Evolutionary conservation across 495 filamentous ascomycete genomes (phyloP).

Genomic region (Aspergillus ellipticus): DNA sequence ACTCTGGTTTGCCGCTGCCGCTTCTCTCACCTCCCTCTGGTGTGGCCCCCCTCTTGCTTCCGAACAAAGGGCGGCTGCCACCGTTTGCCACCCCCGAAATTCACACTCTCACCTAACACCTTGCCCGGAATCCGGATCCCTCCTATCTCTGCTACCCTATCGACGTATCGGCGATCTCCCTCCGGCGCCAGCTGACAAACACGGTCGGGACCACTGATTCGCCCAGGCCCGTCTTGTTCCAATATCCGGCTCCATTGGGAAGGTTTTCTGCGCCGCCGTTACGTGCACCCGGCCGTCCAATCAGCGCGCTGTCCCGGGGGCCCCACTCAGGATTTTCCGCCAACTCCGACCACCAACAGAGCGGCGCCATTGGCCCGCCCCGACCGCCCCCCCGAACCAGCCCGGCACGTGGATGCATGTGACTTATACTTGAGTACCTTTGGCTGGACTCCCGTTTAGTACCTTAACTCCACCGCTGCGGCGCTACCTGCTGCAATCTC

Average conservation of each 20-base stretch:
- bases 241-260: constrained; percentile 5
- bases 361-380: constrained; percentile 10
- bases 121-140: constrained; percentile 6
- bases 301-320: not conserved
- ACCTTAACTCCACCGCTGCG: constrained; percentile 3
- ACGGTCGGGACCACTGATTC: constrained; percentile 10
- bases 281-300: constrained; percentile 10
- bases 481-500: not conserved
- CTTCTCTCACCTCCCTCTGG: constrained; percentile 5
- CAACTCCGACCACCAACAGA: constrained; percentile 8
- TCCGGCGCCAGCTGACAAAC: constrained; percentile 10
- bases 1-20: not conserved
- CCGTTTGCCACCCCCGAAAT: constrained; percentile 3
- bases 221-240: constrained; percentile 1
- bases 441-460: constrained; percentile 4
- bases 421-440: constrained; percentile 13
- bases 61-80: not conserved
- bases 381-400: not conserved
- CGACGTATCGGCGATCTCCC: constrained; percentile 1
- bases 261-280: constrained; percentile 13
- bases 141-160: not conserved
- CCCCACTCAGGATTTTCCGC: constrained; percentile 11
- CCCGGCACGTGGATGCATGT: constrained; percentile 22
- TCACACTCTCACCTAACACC: not conserved
- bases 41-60: not conserved